Evolutionary conservation across 331 rosid genomes (phyloP).

Genomic region (Phaseolus coccineus): DNA sequence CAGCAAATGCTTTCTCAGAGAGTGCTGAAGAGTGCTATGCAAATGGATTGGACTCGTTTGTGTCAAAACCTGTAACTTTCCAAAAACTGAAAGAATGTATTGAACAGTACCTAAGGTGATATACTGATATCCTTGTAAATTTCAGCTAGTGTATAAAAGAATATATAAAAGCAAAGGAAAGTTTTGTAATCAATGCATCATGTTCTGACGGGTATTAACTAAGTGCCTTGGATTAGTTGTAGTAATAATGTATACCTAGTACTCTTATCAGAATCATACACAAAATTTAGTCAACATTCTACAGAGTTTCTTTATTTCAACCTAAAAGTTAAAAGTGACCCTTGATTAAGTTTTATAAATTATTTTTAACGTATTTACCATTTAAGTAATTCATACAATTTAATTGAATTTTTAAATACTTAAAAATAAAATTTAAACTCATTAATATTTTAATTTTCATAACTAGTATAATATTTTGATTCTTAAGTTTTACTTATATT

Average conservation of each 20-base stretch:
- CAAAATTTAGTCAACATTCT: too few relatives aligned
- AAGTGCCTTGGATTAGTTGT: conserved; percentile 15
- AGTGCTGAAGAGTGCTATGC: conserved; percentile 89
- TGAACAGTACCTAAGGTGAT: conserved; percentile 54
- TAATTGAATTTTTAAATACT: too few relatives aligned
- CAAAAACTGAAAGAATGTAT: conserved; percentile 73
- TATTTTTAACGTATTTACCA: too few relatives aligned
- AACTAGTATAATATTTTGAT: too few relatives aligned
- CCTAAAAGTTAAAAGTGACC: too few relatives aligned
- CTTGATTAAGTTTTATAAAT: too few relatives aligned
- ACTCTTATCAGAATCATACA: too few relatives aligned
- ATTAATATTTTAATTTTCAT: too few relatives aligned
- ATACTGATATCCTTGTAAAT: conserved; percentile 53
- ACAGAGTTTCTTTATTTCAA: too few relatives aligned
- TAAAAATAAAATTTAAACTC: too few relatives aligned
- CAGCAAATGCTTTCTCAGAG: conserved; percentile 85
- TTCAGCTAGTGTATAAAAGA: conserved; percentile 52
- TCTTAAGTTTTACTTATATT: too few relatives aligned
- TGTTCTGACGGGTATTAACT: conserved; percentile 19
- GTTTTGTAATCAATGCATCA: conserved; percentile 71
- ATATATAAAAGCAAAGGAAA: conserved; percentile 60
- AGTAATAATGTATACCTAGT: not conserved
- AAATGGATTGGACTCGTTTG: conserved; percentile 88
- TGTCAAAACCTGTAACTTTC: conserved; percentile 82
- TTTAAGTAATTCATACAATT: too few relatives aligned